Evolutionary conservation across 495 filamentous ascomycete genomes (phyloP).

Genomic region (Penicillium robsamsonii): DNA sequence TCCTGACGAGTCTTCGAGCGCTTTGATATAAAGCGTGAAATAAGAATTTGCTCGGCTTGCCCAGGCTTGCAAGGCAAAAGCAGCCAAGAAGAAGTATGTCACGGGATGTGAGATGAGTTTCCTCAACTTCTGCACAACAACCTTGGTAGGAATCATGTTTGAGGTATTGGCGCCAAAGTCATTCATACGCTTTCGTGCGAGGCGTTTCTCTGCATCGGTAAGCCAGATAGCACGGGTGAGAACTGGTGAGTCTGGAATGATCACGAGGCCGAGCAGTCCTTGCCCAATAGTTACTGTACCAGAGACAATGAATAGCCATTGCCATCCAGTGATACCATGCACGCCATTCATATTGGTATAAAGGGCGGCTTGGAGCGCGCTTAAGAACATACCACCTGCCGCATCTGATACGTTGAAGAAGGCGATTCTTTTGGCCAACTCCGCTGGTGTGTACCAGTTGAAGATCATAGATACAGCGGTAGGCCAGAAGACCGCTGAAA

Average conservation of each 20-base stretch:
- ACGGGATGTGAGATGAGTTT: slow-evolving; percentile 11
- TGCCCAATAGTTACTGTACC: slow-evolving; percentile 18
- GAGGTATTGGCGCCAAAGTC: slow-evolving; percentile 15
- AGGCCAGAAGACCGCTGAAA: slow-evolving; percentile 22
- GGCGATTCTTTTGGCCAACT: slow-evolving; percentile 18
- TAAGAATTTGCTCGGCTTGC: slow-evolving; percentile 19
- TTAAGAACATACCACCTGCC: slow-evolving; percentile 21
- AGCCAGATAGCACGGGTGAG: slow-evolving; percentile 22
- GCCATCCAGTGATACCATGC: slow-evolving; percentile 18
- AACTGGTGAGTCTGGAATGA: slow-evolving; percentile 19
- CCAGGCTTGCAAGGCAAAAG: slow-evolving; percentile 18
- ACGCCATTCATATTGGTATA: slow-evolving; percentile 22
- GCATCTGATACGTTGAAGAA: slow-evolving; percentile 19
- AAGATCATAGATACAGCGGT: slow-evolving; percentile 18
- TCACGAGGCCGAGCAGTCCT: slow-evolving; percentile 16
- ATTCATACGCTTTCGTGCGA: slow-evolving; percentile 16
- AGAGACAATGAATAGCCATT: slow-evolving; percentile 25
- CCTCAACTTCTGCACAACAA: slow-evolving; percentile 11
- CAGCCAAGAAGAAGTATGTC: slow-evolving; percentile 15
- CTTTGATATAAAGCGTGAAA: slow-evolving; percentile 21
- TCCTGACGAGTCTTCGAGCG: slow-evolving; percentile 3
- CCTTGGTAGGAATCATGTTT: slow-evolving; percentile 14
- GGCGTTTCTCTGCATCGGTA: slow-evolving; percentile 12
- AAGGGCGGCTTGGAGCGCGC: slow-evolving; percentile 17
- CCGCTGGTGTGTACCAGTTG: slow-evolving; percentile 22